Percentiles rank a stretch among this genome's conserved stretches.
phyloP scores from a whole-genome alignment of 2,329 filamentous ascomycete genomes.

The Ophiostoma sp. region DNA sequence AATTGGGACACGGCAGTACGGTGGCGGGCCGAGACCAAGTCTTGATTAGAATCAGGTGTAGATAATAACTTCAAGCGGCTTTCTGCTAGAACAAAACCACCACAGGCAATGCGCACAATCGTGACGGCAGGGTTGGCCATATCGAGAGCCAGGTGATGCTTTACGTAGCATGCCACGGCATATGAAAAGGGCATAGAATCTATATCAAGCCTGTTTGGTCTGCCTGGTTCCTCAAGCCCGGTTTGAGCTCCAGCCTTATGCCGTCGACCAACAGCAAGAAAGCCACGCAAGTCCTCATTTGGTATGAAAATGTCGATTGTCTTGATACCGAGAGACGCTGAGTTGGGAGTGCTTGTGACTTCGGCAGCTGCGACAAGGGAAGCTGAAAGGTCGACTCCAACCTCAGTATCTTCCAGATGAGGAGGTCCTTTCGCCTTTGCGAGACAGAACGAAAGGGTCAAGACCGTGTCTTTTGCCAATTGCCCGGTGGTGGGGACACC shows the following conservation, averaged over 20 bases:
- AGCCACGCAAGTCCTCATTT: constrained; percentile 42
- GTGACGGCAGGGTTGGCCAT: constrained; percentile 52
- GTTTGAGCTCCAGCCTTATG: constrained; percentile 18
- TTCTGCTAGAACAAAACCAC: constrained; percentile 51
- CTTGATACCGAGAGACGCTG: constrained; percentile 33
- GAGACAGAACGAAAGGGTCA: constrained; percentile 45
- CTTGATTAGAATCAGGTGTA: neutral
- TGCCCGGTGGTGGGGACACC: constrained; percentile 35
- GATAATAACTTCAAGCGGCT: constrained; percentile 46
- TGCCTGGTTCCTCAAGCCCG: neutral
- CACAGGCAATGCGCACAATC: constrained; percentile 49
- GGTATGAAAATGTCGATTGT: constrained; percentile 50
- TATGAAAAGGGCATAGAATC: constrained; percentile 42
- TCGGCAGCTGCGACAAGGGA: neutral
- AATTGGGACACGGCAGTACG: constrained; percentile 13
- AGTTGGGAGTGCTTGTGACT: neutral
- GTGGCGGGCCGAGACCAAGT: neutral
- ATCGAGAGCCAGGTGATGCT: constrained; percentile 50
- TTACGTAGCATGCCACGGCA: constrained; percentile 46
- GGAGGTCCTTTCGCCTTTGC: neutral
- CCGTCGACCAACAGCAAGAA: constrained; percentile 39
- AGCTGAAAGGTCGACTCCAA: neutral
- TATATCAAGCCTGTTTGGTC: neutral
- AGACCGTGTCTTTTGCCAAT: constrained; percentile 42
- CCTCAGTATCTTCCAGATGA: neutral